phyloP scores from a whole-genome alignment of 2,329 filamentous ascomycete genomes.

The Pseudogymnoascus sp. region DNA sequence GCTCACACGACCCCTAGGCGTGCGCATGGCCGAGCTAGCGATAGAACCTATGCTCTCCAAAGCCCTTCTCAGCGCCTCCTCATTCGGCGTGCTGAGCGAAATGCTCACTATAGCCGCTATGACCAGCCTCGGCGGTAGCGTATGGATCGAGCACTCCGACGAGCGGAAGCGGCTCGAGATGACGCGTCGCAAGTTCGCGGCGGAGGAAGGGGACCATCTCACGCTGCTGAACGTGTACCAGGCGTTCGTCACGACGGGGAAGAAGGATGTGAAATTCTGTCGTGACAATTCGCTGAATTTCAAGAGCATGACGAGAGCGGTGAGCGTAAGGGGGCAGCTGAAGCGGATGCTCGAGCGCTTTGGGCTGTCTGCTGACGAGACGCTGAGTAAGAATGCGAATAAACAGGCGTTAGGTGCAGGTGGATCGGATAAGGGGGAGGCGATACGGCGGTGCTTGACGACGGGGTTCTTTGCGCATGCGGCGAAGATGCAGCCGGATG shows the following conservation, averaged over 20 bases:
- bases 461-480: constrained; percentile 89
- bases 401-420: constrained; percentile 26
- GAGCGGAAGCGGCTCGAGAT: constrained; percentile 69
- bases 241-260: constrained; percentile 73
- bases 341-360: constrained; percentile 82
- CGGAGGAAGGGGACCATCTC: constrained; percentile 87
- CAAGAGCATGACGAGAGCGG: constrained; percentile 71
- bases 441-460: constrained; percentile 77
- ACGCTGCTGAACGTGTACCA: constrained; percentile 92
- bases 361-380: constrained; percentile 61
- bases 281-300: constrained; percentile 81
- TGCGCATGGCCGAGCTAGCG: constrained; percentile 85
- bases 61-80: constrained; percentile 65
- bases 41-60: constrained; percentile 96
- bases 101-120: constrained; percentile 90
- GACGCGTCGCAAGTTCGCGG: constrained; percentile 73
- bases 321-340: constrained; percentile 79
- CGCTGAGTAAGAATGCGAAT: constrained; percentile 34
- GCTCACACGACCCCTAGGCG: constrained; percentile 78
- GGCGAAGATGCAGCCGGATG: constrained; percentile 88
- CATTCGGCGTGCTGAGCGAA: constrained; percentile 73
- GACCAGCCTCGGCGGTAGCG: constrained; percentile 73
- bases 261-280: constrained; percentile 79
- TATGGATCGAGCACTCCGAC: constrained; percentile 76
- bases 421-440: constrained; percentile 51